Evolutionary conservation across 2,329 filamentous ascomycete species (phyloP), one percentile per base, ranked within the genome.

Genomic region (Harringtonia aguacate): DNA sequence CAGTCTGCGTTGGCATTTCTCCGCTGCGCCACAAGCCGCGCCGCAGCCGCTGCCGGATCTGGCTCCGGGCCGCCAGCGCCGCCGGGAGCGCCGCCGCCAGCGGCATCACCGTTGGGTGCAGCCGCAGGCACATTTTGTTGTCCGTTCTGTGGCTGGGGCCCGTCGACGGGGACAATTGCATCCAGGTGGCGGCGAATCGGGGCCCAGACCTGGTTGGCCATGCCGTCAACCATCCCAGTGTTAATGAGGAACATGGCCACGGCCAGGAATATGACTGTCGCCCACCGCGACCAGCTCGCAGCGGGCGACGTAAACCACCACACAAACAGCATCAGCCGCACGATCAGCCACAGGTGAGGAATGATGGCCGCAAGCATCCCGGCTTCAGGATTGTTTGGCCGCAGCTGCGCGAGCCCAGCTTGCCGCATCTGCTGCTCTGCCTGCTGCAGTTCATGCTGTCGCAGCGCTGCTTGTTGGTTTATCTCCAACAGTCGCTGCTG

Each of bases 231-330:
- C 27, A 77, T 51, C 2, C 78, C 79, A 2, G 73, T 75, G 52
- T 79, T 79, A 15, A 73, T 53, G n/a, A 79, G 60, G 48, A 82
- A 77, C 21, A 81, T 65, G 28, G 68, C 60, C 22, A 73, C 51
- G 8, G 77, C 75, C 28, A 79, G 62, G 8, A 65, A 61, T 35
- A 75, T 62, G 20, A 81, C 68, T 18, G 70, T 70, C 8, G 75
- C 53, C 70, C 72, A 79, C 39, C 77, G 69, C 9, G 68, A 69
- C 76, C 76, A 81, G 53, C 69, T 79, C 3, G 70, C 65, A 36
- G 69, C 67, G 0, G 73, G 70, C 10, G 70, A 69, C 1, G 77
- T 80, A 48, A 82, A 81, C 60, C 79, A 77, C 75, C 76, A 82
- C 13, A 81, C 69, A 55, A 82, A 79, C 7, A 75, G 59, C 12